Conservation (phyloP, 805 yeast genomes). For the Candida caryicola region DNA sequence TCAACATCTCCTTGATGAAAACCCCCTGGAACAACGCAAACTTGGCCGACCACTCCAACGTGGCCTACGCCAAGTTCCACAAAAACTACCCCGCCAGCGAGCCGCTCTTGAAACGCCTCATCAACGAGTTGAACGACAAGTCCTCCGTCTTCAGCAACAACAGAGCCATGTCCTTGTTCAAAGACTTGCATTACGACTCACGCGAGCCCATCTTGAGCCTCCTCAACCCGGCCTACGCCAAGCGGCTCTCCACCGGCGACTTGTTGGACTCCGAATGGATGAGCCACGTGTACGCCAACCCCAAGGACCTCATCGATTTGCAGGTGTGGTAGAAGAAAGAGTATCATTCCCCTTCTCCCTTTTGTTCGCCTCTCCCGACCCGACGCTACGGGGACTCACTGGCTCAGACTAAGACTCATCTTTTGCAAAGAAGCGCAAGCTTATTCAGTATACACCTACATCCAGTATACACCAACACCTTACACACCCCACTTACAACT, state of each 20-base stretch:
- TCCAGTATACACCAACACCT: too few relatives aligned
- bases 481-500: too few relatives aligned
- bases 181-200: constrained; percentile 37
- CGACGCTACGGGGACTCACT: background rate
- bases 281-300: constrained; percentile 36
- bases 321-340: background rate
- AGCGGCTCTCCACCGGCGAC: constrained; percentile 24
- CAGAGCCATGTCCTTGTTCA: constrained; percentile 34
- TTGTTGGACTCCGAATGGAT: constrained; percentile 36
- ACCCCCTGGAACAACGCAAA: constrained; percentile 49
- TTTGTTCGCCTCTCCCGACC: background rate
- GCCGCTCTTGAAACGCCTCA: constrained; percentile 11
- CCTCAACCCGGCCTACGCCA: constrained; percentile 30
- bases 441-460: too few relatives aligned
- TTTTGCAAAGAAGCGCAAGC: too few relatives aligned
- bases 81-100: constrained; percentile 24
- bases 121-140: constrained; percentile 13
- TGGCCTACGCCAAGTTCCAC: constrained; percentile 19
- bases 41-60: constrained; percentile 19
- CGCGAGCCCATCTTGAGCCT: constrained; percentile 29
- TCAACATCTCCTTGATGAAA: constrained; percentile 41
- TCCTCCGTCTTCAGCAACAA: constrained; percentile 17
- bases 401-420: too few relatives aligned
- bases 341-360: background rate
- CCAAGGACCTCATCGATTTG: constrained; percentile 29